phyloP scores from a whole-genome alignment of 495 filamentous ascomycete species.

The Aspergillus ostianus region DNA sequence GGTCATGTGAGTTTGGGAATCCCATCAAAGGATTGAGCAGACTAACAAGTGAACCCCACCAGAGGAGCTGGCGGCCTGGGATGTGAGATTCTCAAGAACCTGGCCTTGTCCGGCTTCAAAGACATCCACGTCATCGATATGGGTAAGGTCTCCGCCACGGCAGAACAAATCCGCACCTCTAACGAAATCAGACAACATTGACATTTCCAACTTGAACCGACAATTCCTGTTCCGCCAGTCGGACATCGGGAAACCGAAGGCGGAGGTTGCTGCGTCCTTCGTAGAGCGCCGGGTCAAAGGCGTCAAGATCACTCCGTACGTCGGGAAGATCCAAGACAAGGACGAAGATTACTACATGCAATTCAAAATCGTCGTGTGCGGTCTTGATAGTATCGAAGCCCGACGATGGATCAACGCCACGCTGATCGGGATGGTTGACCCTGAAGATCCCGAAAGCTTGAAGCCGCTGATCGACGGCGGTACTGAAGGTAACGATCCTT shows the following conservation, averaged over 20 bases:
- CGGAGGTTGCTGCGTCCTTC: conserved; percentile 86
- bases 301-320: conserved; percentile 89
- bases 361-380: conserved; percentile 90
- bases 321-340: conserved; percentile 94
- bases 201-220: conserved; percentile 96
- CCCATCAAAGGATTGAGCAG: background rate
- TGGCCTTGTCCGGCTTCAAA: conserved; percentile 93
- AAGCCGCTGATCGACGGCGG: conserved; percentile 96
- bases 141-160: conserved; percentile 49
- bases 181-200: conserved; percentile 74
- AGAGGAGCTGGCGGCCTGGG: conserved; percentile 94
- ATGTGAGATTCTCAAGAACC: conserved; percentile 95
- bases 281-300: conserved; percentile 85
- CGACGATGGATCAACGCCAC: conserved; percentile 97
- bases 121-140: conserved; percentile 99
- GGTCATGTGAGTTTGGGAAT: conserved; percentile 33
- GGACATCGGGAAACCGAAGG: conserved; percentile 93
- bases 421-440: conserved; percentile 83
- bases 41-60: conserved; percentile 11
- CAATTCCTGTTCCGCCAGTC: conserved; percentile 94
- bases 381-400: conserved; percentile 96
- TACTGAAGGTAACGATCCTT: conserved; percentile 69
- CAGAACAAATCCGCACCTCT: conserved; percentile 9
- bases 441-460: conserved; percentile 71
- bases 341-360: conserved; percentile 98